Percentiles rank a stretch among this genome's conserved stretches.
These are phyloP conservation scores for Flaveria floridana DNA, from an alignment of 140 eudicot species.

Conservation along the genomic window DNA sequence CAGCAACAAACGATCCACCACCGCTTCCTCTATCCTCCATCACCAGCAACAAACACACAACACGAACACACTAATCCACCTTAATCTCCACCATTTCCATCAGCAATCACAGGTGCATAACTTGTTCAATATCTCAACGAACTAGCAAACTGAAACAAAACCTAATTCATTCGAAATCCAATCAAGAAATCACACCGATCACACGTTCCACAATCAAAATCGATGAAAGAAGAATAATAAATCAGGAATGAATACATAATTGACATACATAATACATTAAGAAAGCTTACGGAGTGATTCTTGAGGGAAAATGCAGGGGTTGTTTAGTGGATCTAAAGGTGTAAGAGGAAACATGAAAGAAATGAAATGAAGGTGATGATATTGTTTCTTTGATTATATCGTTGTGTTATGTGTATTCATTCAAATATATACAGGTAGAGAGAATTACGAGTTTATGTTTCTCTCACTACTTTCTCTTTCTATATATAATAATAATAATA, in stretches of 20 bases:
- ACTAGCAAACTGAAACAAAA: slow-evolving; percentile 8
- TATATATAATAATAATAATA: slow-evolving; percentile 1
- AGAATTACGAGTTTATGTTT: slow-evolving; percentile 22
- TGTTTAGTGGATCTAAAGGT: slow-evolving; percentile 28
- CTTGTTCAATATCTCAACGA: slow-evolving; percentile 14
- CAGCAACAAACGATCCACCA: slow-evolving; percentile 84
- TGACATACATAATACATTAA: not conserved
- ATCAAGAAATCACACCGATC: slow-evolving; percentile 22
- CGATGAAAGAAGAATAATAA: not conserved
- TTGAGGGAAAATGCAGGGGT: slow-evolving; percentile 32
- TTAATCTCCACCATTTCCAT: slow-evolving; percentile 10
- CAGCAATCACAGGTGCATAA: slow-evolving; percentile 9
- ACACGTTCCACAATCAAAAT: not conserved
- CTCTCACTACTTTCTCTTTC: slow-evolving; percentile 36
- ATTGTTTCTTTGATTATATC: slow-evolving; percentile 6
- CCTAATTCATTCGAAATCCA: slow-evolving; percentile 20
- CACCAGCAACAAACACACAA: slow-evolving; percentile 1
- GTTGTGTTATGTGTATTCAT: slow-evolving; percentile 18
- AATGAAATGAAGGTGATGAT: not conserved
- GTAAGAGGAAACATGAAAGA: not conserved
- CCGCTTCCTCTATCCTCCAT: slow-evolving; percentile 88
- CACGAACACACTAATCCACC: slow-evolving; percentile 34
- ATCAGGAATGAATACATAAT: not conserved
- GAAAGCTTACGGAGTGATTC: slow-evolving; percentile 22
- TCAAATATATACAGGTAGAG: slow-evolving; percentile 17